phyloP scores from a whole-genome alignment of 225 moss, liverwort and hornwort genomes.

The Pleurozium schreberi region DNA sequence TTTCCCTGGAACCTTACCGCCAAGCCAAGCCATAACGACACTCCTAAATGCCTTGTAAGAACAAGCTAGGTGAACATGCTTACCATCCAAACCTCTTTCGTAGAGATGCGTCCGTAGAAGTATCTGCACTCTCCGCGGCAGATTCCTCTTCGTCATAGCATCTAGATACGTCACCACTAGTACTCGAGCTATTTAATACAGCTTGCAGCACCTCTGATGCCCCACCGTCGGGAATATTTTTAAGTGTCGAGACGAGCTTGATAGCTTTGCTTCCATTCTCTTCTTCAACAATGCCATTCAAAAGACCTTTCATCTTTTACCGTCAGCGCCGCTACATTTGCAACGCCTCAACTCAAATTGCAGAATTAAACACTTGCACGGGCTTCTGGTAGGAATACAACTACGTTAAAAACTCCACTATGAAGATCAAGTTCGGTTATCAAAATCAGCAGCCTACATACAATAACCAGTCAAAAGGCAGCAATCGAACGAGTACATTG shows the following conservation, averaged over 20 bases:
- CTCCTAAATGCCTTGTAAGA: background rate
- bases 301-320: background rate
- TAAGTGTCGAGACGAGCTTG: constrained; percentile 12
- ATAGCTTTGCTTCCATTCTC: background rate
- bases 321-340: background rate
- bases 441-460: background rate
- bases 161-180: background rate
- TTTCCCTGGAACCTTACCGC: background rate
- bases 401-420: background rate
- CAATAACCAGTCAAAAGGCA: background rate
- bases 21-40: background rate
- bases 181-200: constrained; percentile 7
- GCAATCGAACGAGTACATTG: background rate
- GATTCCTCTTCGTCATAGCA: background rate
- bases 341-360: background rate
- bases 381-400: background rate
- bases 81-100: constrained; percentile 23
- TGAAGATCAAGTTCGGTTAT: background rate
- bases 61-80: background rate
- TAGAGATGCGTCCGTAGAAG: background rate
- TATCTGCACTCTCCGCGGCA: background rate
- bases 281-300: background rate
- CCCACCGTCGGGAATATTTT: constrained; percentile 13
- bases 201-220: constrained; percentile 36
- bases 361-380: background rate